Base-by-base conservation (phyloP, 805 yeast genomes). In the Candida xyloterini region DNA sequence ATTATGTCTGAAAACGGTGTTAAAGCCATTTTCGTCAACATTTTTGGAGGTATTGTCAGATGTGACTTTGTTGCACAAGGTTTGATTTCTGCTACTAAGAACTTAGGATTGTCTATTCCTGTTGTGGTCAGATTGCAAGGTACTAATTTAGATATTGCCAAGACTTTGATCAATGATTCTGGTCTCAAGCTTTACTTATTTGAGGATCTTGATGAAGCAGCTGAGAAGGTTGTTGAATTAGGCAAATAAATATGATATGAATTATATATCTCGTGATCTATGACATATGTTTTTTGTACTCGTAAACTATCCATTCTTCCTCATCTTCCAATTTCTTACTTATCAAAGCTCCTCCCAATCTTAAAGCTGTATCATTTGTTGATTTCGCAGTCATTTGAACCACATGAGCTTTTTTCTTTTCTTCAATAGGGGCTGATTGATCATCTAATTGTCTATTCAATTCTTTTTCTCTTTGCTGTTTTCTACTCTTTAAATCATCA, bases 1-100 rank as follows among this genome's bases (percentile, higher is more conserved):
- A 91, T 93, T 60, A 73, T 95, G 62, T 77, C 93, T 45, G 97
- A 93, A 73, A 70, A 79, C 60, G 79, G 81, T 59, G 97, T 93
- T 53, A 79, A 85, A 59, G 95, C 96, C 63, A 93, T 93, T 66
- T 91, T 93, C 57, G 98, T 93, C 62, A 93, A 93, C 79, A 93
- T 93, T 60, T 93, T 93, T 60, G 99, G 99, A 67, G 99, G 99
- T 75, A 93, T 93, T 57, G 99, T 93, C 57, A 88, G 99, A 78
- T 93, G 99, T 73, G 99, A 93, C 72, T 88, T 81, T 73, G 97
- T 93, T 50, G 99, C 99, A 58, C 81, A 82, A 71, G 99, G 99
- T 70, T 79, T 93, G 65, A 90, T 93, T 58, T 86, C 90, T 52
- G 96, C 96, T 39, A 81, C 97, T 52, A 88, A 88, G 71, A 84